A percentile compares a stretch with the other conserved stretches of the same genome.
Conservation (phyloP, 2,329 filamentous ascomycete species). For the Trichoderma sp. region DNA sequence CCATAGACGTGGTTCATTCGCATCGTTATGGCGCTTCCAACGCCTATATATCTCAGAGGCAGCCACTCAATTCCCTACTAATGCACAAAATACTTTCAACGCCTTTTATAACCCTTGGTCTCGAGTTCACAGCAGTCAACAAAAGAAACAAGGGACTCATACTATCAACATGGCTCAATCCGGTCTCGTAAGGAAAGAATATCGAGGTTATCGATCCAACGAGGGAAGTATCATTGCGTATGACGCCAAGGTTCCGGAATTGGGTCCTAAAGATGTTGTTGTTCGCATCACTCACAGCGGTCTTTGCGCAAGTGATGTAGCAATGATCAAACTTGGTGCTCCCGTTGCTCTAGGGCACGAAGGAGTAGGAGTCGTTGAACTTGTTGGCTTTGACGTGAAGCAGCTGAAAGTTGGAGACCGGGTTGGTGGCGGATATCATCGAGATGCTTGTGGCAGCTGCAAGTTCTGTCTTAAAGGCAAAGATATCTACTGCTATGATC, state of each 20-base stretch:
- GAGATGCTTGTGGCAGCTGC: slow-evolving; percentile 54
- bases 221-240: not conserved
- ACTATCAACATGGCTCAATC: not conserved
- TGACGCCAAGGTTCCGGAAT: slow-evolving; percentile 11
- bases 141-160: not conserved
- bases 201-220: not conserved
- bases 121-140: not conserved
- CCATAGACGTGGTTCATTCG: not conserved
- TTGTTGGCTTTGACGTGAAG: slow-evolving; percentile 45
- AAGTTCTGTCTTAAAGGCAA: slow-evolving; percentile 43
- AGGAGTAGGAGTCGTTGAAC: slow-evolving; percentile 51
- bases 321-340: not conserved
- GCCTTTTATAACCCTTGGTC: not conserved
- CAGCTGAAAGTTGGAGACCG: slow-evolving; percentile 49
- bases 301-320: slow-evolving; percentile 23
- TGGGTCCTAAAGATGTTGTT: slow-evolving; percentile 26
- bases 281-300: slow-evolving; percentile 26
- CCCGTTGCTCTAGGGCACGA: slow-evolving; percentile 50
- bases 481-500: slow-evolving; percentile 26
- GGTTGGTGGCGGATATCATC: slow-evolving; percentile 45
- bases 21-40: not conserved
- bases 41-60: not conserved
- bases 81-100: too few species aligned
- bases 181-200: not conserved
- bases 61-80: not conserved